Percentiles rank a stretch among this genome's conserved stretches.
Evolutionary conservation across 1,284 basidiomycete genomes (phyloP).

Genomic region (Earliella scabrosa): DNA sequence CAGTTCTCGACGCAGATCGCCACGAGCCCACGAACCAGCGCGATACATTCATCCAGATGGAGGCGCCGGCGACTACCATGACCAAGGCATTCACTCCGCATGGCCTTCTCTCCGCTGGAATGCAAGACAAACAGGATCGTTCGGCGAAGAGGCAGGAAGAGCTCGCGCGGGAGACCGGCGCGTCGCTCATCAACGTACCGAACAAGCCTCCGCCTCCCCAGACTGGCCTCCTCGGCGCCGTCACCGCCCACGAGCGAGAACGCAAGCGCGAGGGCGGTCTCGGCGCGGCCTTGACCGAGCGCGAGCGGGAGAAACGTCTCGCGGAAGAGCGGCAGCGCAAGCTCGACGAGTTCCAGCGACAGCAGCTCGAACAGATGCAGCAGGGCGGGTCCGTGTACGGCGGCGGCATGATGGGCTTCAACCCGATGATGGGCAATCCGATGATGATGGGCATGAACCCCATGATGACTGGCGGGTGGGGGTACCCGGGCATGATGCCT

Average conservation of each 20-base stretch:
- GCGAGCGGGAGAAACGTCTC: constrained; percentile 89
- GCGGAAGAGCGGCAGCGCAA: constrained; percentile 93
- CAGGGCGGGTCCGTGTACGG: constrained; percentile 76
- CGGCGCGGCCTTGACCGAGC: constrained; percentile 92
- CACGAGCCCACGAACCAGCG: constrained; percentile 43
- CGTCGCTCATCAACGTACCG: constrained; percentile 91
- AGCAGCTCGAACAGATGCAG: constrained; percentile 88
- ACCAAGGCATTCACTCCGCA: constrained; percentile 95
- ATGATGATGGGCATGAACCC: constrained; percentile 63
- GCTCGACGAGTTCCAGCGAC: constrained; percentile 86
- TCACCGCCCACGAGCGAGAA: constrained; percentile 94
- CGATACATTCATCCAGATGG: constrained; percentile 85
- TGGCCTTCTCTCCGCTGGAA: constrained; percentile 91
- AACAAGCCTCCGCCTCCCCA: constrained; percentile 95
- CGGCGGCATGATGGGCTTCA: constrained; percentile 45
- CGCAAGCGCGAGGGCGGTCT: constrained; percentile 94
- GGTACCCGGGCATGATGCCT: constrained; percentile 69
- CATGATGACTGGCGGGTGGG: constrained; percentile 45
- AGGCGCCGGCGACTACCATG: constrained; percentile 73
- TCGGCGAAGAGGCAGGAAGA: constrained; percentile 96
- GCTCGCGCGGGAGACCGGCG: constrained; percentile 87
- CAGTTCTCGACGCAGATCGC: constrained; percentile 77
- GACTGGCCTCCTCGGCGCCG: constrained; percentile 93
- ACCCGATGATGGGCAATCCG: constrained; percentile 61
- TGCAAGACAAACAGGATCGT: constrained; percentile 94